Evolutionary conservation across 2,329 filamentous ascomycete species (phyloP).

Genomic region (Didymella lethalis): DNA sequence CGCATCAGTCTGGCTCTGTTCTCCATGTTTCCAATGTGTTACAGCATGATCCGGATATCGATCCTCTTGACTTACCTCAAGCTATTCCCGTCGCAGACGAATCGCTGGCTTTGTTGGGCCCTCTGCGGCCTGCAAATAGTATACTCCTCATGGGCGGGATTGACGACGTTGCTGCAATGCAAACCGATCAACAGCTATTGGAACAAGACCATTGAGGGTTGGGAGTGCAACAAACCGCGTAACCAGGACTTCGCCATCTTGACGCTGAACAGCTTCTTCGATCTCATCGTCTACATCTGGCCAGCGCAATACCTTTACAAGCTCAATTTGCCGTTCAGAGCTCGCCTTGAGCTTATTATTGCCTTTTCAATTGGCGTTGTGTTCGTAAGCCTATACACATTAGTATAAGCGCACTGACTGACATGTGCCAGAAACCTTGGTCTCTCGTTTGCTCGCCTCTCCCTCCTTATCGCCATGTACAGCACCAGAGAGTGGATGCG

Average conservation of each 20-base stretch:
- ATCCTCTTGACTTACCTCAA: slow-evolving; percentile 24
- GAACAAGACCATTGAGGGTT: slow-evolving; percentile 11
- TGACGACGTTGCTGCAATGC: slow-evolving; percentile 18
- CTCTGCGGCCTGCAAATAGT: slow-evolving; percentile 14
- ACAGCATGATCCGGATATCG: slow-evolving; percentile 21
- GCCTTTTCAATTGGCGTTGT: slow-evolving; percentile 26
- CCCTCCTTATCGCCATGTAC: slow-evolving; percentile 22
- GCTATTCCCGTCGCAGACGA: slow-evolving; percentile 24
- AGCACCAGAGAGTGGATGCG: slow-evolving; percentile 15
- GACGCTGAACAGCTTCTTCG: slow-evolving; percentile 26
- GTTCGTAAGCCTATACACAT: slow-evolving; percentile 3
- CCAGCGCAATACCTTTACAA: slow-evolving; percentile 31
- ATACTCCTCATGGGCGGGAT: slow-evolving; percentile 13
- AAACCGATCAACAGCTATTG: slow-evolving; percentile 22
- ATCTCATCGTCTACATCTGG: slow-evolving; percentile 29
- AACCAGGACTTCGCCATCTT: slow-evolving; percentile 24
- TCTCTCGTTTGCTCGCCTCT: slow-evolving; percentile 19
- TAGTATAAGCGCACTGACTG: neutral
- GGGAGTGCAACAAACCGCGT: slow-evolving; percentile 18
- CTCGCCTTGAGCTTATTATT: slow-evolving; percentile 21
- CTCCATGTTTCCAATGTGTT: slow-evolving; percentile 21
- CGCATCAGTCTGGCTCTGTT: slow-evolving; percentile 17
- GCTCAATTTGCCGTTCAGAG: slow-evolving; percentile 25
- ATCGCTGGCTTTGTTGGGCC: slow-evolving; percentile 24
- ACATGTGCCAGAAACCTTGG: slow-evolving; percentile 12